These are phyloP conservation scores for Tricholoma hemisulphureum DNA, from an alignment of 768 basidiomycete species.

Conservation along the genomic window DNA sequence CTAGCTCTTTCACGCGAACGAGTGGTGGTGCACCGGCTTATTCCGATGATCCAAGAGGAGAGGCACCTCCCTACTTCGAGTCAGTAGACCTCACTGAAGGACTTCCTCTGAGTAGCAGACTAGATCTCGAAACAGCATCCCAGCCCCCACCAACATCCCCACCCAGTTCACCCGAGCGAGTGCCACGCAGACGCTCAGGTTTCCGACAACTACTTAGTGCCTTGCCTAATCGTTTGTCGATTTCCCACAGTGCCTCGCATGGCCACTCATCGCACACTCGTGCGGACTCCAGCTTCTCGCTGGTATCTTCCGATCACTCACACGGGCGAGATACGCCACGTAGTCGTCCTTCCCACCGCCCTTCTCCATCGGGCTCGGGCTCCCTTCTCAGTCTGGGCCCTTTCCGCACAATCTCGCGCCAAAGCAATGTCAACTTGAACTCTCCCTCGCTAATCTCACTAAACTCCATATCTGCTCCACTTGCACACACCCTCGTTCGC, in stretches of 20 bases:
- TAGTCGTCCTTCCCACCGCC: conserved; percentile 28
- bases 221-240: conserved; percentile 35
- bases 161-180: conserved; percentile 14
- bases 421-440: conserved; percentile 47
- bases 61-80: conserved; percentile 70
- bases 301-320: conserved; percentile 19
- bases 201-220: conserved; percentile 43
- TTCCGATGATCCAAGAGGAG: conserved; percentile 41
- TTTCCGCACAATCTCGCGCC: conserved; percentile 50
- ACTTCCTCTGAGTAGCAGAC: background rate
- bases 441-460: conserved; percentile 73
- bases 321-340: conserved; percentile 25
- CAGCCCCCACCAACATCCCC: conserved; percentile 14
- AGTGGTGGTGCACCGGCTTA: conserved; percentile 21
- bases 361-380: conserved; percentile 32
- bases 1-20: conserved; percentile 26
- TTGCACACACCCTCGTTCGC: conserved; percentile 68
- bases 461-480: conserved; percentile 71
- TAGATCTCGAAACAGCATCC: conserved; percentile 7
- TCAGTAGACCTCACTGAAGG: conserved; percentile 31
- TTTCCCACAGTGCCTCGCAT: conserved; percentile 19
- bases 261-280: conserved; percentile 27
- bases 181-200: conserved; percentile 40
- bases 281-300: conserved; percentile 29
- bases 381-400: conserved; percentile 40